Evolutionary conservation across 2,329 filamentous ascomycete genomes (phyloP).

Genomic region (Pyrenochaeta sp.): DNA sequence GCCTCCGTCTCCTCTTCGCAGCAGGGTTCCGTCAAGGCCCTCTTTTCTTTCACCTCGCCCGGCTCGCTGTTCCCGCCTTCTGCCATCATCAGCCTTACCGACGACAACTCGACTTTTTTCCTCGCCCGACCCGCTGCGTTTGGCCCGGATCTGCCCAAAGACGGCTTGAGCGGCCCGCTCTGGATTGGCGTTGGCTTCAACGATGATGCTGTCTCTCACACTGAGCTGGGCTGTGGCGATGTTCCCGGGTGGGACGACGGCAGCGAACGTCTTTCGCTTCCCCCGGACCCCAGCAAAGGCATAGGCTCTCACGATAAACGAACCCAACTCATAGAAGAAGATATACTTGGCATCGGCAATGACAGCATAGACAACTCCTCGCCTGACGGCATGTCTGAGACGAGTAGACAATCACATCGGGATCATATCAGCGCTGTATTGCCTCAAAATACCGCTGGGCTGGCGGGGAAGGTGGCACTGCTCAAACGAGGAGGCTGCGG

Average conservation of each 20-base stretch:
- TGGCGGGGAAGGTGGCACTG: slow-evolving; percentile 89
- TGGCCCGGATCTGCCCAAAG: slow-evolving; percentile 76
- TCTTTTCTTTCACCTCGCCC: slow-evolving; percentile 62
- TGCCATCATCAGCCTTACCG: slow-evolving; percentile 92
- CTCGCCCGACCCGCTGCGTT: slow-evolving; percentile 92
- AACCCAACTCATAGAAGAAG: slow-evolving; percentile 9
- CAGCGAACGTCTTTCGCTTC: slow-evolving; percentile 14
- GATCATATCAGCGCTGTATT: slow-evolving; percentile 88
- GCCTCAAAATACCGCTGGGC: slow-evolving; percentile 89
- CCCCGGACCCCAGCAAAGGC: too few species aligned
- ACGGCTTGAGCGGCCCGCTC: slow-evolving; percentile 84
- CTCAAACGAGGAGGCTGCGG: slow-evolving; percentile 93
- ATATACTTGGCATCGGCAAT: slow-evolving; percentile 38
- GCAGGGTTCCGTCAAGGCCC: slow-evolving; percentile 46
- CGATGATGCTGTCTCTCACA: slow-evolving; percentile 72
- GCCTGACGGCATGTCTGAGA: slow-evolving; percentile 53
- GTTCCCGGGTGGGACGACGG: slow-evolving; percentile 83
- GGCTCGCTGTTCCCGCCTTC: slow-evolving; percentile 94
- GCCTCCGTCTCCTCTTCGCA: slow-evolving; percentile 31
- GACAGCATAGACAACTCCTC: slow-evolving; percentile 89
- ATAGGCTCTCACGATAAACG: slow-evolving; percentile 7
- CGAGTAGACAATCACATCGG: slow-evolving; percentile 38
- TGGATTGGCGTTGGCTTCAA: slow-evolving; percentile 95
- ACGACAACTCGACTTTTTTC: slow-evolving; percentile 98
- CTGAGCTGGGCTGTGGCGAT: slow-evolving; percentile 94